Conservation (phyloP, 2,329 filamentous ascomycete species). For the Phialocephala sp. region DNA sequence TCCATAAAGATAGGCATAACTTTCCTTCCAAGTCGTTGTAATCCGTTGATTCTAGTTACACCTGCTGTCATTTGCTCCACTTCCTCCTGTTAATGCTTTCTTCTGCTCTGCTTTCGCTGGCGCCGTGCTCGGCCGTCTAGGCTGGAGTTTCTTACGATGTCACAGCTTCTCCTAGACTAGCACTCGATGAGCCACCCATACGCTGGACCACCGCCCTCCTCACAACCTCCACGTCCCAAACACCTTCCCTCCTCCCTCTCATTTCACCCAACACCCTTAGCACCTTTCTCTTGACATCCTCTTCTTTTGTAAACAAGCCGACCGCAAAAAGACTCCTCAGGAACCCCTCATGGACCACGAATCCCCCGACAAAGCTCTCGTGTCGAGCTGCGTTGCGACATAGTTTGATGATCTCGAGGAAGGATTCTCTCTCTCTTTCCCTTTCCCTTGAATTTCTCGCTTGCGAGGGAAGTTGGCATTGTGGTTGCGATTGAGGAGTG, state of each 20-base stretch:
- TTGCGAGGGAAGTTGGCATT: neutral
- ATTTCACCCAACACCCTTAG: neutral
- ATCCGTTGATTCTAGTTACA: too few relatives aligned
- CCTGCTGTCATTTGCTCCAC: too few relatives aligned
- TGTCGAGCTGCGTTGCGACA: neutral
- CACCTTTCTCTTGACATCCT: neutral
- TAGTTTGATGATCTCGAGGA: neutral
- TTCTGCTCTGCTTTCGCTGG: too few relatives aligned
- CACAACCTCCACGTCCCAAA: constrained; percentile 1
- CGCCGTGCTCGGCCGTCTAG: too few relatives aligned
- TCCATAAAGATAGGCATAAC: neutral
- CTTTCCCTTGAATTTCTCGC: neutral
- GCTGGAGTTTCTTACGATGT: too few relatives aligned
- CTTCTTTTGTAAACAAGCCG: neutral
- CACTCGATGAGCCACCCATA: too few relatives aligned
- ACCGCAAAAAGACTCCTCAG: neutral
- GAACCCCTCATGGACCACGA: constrained; percentile 4
- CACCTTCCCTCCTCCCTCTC: neutral
- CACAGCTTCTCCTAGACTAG: too few relatives aligned
- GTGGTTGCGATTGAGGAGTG: neutral
- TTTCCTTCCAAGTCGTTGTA: too few relatives aligned
- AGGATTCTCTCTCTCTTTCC: neutral
- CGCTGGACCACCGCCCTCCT: neutral
- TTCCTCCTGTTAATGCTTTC: too few relatives aligned
- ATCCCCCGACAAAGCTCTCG: neutral